These are phyloP conservation scores for Monosporascus sp. DNA, from an alignment of 2,329 filamentous ascomycete species.

Conservation along the genomic window DNA sequence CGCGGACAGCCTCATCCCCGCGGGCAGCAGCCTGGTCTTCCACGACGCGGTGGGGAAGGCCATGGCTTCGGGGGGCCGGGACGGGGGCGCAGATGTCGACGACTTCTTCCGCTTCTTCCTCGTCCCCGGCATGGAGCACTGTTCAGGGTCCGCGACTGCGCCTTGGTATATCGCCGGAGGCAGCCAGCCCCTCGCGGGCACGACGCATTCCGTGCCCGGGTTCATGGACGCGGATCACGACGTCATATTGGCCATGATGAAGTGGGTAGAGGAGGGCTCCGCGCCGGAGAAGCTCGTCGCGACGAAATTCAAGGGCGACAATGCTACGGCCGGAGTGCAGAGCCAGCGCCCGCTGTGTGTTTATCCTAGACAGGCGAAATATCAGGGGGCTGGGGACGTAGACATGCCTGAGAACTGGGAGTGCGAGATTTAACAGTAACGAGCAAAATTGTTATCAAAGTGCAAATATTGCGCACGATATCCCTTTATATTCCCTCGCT, in stretches of 20 bases:
- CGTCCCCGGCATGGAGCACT: conserved; percentile 45
- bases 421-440: background rate
- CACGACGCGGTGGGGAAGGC: conserved; percentile 37
- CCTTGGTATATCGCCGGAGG: conserved; percentile 19
- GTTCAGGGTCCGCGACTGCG: conserved; percentile 32
- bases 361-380: conserved; percentile 12
- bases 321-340: conserved; percentile 17
- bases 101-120: conserved; percentile 34
- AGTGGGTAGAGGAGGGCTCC: conserved; percentile 41
- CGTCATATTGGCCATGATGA: conserved; percentile 38
- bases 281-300: conserved; percentile 27
- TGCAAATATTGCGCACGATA: too few species aligned
- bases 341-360: conserved; percentile 17
- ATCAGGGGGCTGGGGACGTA: conserved; percentile 6
- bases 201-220: conserved; percentile 37
- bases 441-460: too few species aligned
- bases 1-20: conserved; percentile 37
- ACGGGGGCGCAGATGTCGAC: conserved; percentile 26
- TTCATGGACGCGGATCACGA: conserved; percentile 15
- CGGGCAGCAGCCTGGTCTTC: conserved; percentile 37
- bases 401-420: conserved; percentile 12
- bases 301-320: conserved; percentile 35
- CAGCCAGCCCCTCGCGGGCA: conserved; percentile 16
- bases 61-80: conserved; percentile 25
- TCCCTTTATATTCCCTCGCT: too few species aligned